phyloP scores from a whole-genome alignment of 2,329 filamentous ascomycete genomes.

The Fusarium irregulare region DNA sequence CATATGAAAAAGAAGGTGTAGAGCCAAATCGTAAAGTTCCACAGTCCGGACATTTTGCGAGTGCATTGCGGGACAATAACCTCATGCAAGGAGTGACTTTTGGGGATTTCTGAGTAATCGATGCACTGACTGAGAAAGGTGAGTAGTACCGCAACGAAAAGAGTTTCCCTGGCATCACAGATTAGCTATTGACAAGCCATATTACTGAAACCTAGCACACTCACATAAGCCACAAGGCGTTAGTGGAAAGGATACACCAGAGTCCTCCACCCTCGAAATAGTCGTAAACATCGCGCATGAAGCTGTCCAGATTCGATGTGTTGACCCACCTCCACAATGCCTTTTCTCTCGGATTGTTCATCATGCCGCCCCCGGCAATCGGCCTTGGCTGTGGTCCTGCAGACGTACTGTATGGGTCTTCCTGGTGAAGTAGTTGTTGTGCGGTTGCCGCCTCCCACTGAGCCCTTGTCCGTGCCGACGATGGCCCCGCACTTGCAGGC shows the following conservation, averaged over 20 bases:
- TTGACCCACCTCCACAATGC: constrained; percentile 96
- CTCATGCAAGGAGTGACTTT: constrained; percentile 67
- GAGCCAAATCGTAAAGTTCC: constrained; percentile 84
- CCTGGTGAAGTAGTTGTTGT: constrained; percentile 63
- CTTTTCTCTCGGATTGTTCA: constrained; percentile 68
- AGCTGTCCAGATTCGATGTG: constrained; percentile 87
- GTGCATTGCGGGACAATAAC: constrained; percentile 80
- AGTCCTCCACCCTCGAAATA: constrained; percentile 88
- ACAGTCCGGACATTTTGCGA: constrained; percentile 76
- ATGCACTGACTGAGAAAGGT: constrained; percentile 89
- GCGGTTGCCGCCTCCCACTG: constrained; percentile 67
- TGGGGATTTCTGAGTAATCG: constrained; percentile 79
- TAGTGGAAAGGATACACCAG: constrained; percentile 82
- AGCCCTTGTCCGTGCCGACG: constrained; percentile 57
- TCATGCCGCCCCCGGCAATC: constrained; percentile 45
- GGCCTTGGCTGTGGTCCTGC: constrained; percentile 44
- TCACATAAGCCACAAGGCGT: constrained; percentile 78
- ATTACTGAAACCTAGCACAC: constrained; percentile 47
- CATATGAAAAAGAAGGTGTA: constrained; percentile 88
- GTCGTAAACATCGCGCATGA: constrained; percentile 84
- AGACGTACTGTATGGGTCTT: constrained; percentile 45
- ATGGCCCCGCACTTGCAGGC: constrained; percentile 51
- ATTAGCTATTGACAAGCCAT: constrained; percentile 14
- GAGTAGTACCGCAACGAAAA: constrained; percentile 83
- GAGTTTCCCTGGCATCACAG: constrained; percentile 69